Evolutionary conservation across 148 eudicot species (phyloP).

Genomic region (Chenopodium berlandieri): DNA sequence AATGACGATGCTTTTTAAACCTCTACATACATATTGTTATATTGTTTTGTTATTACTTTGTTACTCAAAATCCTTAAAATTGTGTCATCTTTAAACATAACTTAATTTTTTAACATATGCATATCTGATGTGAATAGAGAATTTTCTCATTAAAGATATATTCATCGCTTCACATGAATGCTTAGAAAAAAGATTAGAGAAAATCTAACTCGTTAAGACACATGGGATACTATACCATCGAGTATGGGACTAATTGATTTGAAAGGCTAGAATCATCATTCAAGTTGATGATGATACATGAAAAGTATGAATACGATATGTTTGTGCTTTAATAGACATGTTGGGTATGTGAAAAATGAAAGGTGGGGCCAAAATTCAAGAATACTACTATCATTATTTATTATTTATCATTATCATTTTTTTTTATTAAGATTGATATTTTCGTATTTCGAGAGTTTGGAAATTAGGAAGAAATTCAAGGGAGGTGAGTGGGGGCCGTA

Average conservation of each 20-base stretch:
- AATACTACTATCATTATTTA: too few relatives aligned
- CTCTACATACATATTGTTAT: too few relatives aligned
- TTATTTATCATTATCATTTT: too few relatives aligned
- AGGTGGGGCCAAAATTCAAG: not conserved
- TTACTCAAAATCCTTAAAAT: too few relatives aligned
- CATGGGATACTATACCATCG: not conserved
- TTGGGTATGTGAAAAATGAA: slow-evolving; percentile 8
- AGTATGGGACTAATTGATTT: not conserved
- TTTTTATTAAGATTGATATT: not conserved
- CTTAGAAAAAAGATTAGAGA: not conserved
- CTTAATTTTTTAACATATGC: too few relatives aligned
- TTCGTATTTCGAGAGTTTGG: not conserved
- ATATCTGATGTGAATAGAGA: too few relatives aligned
- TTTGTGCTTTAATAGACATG: slow-evolving; percentile 19
- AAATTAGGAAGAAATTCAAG: too few relatives aligned
- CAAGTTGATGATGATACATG: slow-evolving; percentile 18
- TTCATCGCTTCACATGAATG: not conserved
- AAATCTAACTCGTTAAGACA: not conserved
- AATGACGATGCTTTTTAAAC: too few relatives aligned
- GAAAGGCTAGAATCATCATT: not conserved
- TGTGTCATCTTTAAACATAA: too few relatives aligned
- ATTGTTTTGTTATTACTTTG: too few relatives aligned
- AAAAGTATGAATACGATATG: slow-evolving; percentile 4
- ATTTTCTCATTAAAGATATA: not conserved
- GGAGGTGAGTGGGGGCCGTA: not conserved